Evolutionary conservation across 495 filamentous ascomycete species (phyloP).

Genomic region (Cetradonia linearis): DNA sequence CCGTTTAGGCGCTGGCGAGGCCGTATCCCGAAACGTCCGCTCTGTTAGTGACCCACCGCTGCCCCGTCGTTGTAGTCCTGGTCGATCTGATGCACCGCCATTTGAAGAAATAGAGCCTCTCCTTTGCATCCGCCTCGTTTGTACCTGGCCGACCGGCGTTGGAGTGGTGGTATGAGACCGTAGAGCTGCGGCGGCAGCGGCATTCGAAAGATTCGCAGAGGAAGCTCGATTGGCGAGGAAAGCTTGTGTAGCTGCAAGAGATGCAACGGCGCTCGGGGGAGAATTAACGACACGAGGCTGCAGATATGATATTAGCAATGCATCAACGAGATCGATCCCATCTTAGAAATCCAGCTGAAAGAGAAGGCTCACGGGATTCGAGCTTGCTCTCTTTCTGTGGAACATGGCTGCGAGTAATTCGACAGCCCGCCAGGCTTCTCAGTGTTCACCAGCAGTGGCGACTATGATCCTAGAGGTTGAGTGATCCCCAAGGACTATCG

Average conservation of each 20-base stretch:
- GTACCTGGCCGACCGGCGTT: conserved; percentile 64
- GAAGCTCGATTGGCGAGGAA: conserved; percentile 60
- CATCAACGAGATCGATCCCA: conserved; percentile 16
- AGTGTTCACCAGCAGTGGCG: neutral
- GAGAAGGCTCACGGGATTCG: conserved; percentile 43
- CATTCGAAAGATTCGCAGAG: conserved; percentile 59
- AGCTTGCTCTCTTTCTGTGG: conserved; percentile 42
- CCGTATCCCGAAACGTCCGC: conserved; percentile 60
- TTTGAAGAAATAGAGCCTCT: conserved; percentile 59
- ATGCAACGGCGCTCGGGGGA: conserved; percentile 57
- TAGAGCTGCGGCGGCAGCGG: conserved; percentile 76
- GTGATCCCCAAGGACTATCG: conserved; percentile 10
- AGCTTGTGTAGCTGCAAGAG: conserved; percentile 68
- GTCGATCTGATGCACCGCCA: conserved; percentile 37
- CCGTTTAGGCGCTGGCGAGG: conserved; percentile 45
- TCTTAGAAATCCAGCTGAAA: conserved; percentile 3
- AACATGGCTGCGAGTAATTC: conserved; percentile 36
- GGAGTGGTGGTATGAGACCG: conserved; percentile 66
- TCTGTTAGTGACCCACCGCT: conserved; percentile 79
- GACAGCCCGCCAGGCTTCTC: neutral
- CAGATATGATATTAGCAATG: conserved; percentile 22
- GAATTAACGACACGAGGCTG: conserved; percentile 47
- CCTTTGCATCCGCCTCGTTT: conserved; percentile 79
- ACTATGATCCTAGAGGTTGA: neutral
- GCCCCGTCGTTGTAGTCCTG: conserved; percentile 47